These are phyloP conservation scores for Beauveria sp. DNA, from an alignment of 2,329 filamentous ascomycete genomes.

Conservation along the genomic window DNA sequence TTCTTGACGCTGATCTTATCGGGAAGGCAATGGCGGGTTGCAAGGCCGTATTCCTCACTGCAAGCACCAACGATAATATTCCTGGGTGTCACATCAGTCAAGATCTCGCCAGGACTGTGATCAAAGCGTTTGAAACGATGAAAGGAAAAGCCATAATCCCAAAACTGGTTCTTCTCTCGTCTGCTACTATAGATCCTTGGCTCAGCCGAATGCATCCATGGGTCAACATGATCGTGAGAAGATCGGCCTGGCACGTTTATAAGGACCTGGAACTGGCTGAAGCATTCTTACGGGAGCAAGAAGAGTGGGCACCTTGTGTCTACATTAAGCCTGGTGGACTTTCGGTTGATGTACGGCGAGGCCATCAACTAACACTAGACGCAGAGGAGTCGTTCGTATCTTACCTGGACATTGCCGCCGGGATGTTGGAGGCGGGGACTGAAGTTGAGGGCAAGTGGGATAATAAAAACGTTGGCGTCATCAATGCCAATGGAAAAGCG, in stretches of 20 bases:
- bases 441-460: slow-evolving; percentile 22
- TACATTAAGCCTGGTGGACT: slow-evolving; percentile 33
- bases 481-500: slow-evolving; percentile 4
- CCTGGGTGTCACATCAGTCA: slow-evolving; percentile 19
- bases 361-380: slow-evolving; percentile 32
- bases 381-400: slow-evolving; percentile 30
- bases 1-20: slow-evolving; percentile 29
- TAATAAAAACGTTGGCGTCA: slow-evolving; percentile 16
- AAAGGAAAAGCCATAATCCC: slow-evolving; percentile 20
- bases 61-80: slow-evolving; percentile 34
- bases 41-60: slow-evolving; percentile 30
- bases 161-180: slow-evolving; percentile 35
- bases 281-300: slow-evolving; percentile 27
- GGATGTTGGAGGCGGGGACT: slow-evolving; percentile 40
- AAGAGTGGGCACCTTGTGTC: slow-evolving; percentile 29
- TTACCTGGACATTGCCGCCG: slow-evolving; percentile 21
- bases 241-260: slow-evolving; percentile 20
- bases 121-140: slow-evolving; percentile 25
- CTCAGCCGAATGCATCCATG: slow-evolving; percentile 22
- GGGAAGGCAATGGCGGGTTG: slow-evolving; percentile 20
- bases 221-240: slow-evolving; percentile 13
- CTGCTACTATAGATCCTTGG: slow-evolving; percentile 31
- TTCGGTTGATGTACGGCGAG: slow-evolving; percentile 21
- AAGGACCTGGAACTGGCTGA: slow-evolving; percentile 26
- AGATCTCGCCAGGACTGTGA: slow-evolving; percentile 23